phyloP scores from a whole-genome alignment of 1,139 yeast genomes.

The Nakaseomyces nivariensis region DNA sequence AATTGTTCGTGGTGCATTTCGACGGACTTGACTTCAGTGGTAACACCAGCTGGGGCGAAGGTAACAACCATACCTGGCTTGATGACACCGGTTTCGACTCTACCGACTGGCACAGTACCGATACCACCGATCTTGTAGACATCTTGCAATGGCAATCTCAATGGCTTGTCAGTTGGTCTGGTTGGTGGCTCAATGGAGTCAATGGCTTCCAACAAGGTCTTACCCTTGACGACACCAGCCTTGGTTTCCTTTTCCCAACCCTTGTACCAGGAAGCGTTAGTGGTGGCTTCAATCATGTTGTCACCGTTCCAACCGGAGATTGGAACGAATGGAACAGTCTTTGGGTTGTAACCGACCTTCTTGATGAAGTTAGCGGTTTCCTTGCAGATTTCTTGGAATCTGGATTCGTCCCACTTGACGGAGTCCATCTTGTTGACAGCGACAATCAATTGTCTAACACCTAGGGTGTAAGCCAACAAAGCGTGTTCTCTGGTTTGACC shows the following conservation, averaged over 20 bases:
- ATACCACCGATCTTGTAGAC: constrained; percentile 72
- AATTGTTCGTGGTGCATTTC: no score
- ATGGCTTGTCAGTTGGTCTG: no score
- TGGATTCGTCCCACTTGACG: constrained; percentile 72
- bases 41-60: no score
- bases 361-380: constrained; percentile 81
- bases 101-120: constrained; percentile 91
- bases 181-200: no score
- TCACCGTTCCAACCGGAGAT: constrained; percentile 94
- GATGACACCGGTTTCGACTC: no score
- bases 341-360: constrained; percentile 92
- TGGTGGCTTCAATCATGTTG: constrained; percentile 77
- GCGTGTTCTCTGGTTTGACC: constrained; percentile 99
- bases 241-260: no score
- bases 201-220: no score
- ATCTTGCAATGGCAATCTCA: constrained; percentile 86
- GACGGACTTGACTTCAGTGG: no score
- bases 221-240: no score
- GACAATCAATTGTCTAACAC: constrained; percentile 86
- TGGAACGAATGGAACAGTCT: constrained; percentile 88
- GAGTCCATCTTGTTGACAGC: constrained; percentile 94
- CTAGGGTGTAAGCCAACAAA: constrained; percentile 92
- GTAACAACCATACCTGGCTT: no score
- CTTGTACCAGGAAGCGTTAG: constrained; percentile 87
- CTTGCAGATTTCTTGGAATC: constrained; percentile 75